Evolutionary conservation across 306 rosid species (phyloP), one percentile per base, ranked within the genome.

Genomic region (Heteromeles arbutifolia): DNA sequence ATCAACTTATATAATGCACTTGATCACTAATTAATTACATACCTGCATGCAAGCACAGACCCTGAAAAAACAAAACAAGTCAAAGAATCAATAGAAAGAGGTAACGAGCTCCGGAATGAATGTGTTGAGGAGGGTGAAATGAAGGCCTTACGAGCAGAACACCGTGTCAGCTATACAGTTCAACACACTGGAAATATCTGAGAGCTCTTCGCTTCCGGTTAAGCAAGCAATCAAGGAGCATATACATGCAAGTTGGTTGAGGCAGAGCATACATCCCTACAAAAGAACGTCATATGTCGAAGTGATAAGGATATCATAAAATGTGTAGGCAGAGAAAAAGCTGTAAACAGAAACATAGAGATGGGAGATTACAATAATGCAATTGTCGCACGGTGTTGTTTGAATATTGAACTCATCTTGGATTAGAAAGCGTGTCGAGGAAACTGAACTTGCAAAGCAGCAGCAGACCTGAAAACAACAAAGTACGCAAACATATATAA

Each of bases 1-100:
- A 48, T 48, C 54, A 48, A 48, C 19, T 48, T 48, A 15, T 48
- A 48, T 5, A 15, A 6, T 48, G 65, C 65, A 1, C 41, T 43
- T 26, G 32, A 22, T 39, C 11, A 58, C 32, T 31, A 45, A 0
- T 22, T 24, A 25, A 29, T 26, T 52, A 54, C 77, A 70, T 82
- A 90, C 96, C 90, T 90, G 96, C 93, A 88, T 88, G 79, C 96
- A 90, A 14, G 96, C 93, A 74, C 96, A 90, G 26, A 90, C 96
- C 85, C 96, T 90, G 75, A 70, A 53, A 48, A 78, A 37, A 64
- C 6, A 63, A 22, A 70, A 48, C 19, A 45, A 17, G 34, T 19
- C 50, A 57, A 68, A 72, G 41, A 58, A 44, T 32, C 70, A 78
- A 82, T 70, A 67, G 41, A 25, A 72, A 68, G 53, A 37, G 18